A percentile compares a stretch with the other conserved stretches of the same genome.
These are phyloP conservation scores for Backusella luteola DNA, from an alignment of 192 early-diverging fungal species.

Conservation along the genomic window DNA sequence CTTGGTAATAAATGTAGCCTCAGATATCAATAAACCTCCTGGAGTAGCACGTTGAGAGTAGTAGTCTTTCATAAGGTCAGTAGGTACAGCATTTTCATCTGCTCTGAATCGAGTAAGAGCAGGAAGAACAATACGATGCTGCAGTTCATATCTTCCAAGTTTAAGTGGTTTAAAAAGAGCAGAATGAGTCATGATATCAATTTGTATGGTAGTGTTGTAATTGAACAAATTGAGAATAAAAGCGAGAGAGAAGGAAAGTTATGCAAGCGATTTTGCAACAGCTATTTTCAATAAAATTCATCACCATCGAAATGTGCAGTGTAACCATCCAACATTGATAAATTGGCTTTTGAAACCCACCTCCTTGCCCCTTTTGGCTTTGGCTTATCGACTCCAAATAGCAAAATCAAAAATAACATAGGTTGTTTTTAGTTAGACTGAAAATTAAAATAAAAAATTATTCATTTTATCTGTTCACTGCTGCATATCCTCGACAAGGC, in stretches of 20 bases:
- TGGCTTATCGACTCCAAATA: no score
- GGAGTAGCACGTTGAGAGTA: constrained; percentile 20
- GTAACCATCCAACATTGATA: no score
- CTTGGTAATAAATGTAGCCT: constrained; percentile 18
- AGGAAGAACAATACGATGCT: constrained; percentile 22
- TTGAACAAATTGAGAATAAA: not conserved
- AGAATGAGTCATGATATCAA: not conserved
- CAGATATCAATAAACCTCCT: constrained; percentile 26
- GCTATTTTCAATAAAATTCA: no score
- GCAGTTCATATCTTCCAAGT: constrained; percentile 2
- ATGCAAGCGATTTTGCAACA: no score
- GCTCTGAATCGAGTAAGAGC: constrained; percentile 18
- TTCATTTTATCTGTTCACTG: no score
- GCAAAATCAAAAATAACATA: no score
- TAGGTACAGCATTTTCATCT: constrained; percentile 1
- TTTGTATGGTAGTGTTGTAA: not conserved
- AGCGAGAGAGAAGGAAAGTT: not conserved
- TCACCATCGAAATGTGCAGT: no score
- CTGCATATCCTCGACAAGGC: no score
- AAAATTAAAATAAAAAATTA: no score
- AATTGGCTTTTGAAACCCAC: no score
- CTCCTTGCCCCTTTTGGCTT: no score
- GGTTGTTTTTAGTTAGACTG: no score
- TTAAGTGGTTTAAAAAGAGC: constrained; percentile 22
- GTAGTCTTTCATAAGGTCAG: not conserved